Base-by-base conservation (phyloP, 1,284 basidiomycete genomes). In the Cystobasidiaceae sp. region DNA sequence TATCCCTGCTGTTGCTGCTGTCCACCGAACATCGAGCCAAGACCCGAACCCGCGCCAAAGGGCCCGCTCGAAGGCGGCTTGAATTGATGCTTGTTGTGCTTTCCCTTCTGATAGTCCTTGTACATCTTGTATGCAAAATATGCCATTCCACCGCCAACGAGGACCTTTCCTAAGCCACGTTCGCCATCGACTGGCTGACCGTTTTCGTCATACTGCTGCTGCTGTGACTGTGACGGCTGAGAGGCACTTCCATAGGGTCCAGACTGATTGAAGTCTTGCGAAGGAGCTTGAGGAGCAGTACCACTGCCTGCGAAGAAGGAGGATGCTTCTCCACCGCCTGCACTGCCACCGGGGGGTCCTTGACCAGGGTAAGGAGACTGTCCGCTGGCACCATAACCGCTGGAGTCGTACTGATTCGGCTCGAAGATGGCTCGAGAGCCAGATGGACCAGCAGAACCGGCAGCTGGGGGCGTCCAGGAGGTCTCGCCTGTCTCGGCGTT, bases 401-500 rank as follows among this genome's bases (percentile, higher is more conserved):
- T 28, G 17, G 8, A 27, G 56, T 21, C 21, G 25, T 32, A 25
- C 13, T 23, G 23, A 28, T 17, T 1, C 11, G 21, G 8, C 7
- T 23, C 8, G n/a, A n/a, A 41, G 19, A 21, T 56, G 9, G 25
- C 25, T n/a, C 23, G 39, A 44, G 19, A 21, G 9, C 21, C 28
- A 48, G 27, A 28, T 30, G 39, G 37, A 30, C 23, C 28, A 32
- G 4, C 19, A 8, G 25, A 6, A 32, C 9, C 21, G 41, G 34
- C 17, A 44, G 41, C 54, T 28, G 61, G 61, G 17, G 28, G 41
- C 15, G 51, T 56, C 61, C 61, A 64, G 19, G 37, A 28, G 11
- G 41, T 41, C 45, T 55, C 52, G 27, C 51, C 51, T 6, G 61
- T 64, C 32, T 74, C 74, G 56, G 73, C 77, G 70, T 79, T 76